Percentiles rank a stretch among this genome's conserved stretches.
These are phyloP conservation scores for Saposhnikovia divaricata DNA, from an alignment of 129 eudicot genomes.

Conservation along the genomic window DNA sequence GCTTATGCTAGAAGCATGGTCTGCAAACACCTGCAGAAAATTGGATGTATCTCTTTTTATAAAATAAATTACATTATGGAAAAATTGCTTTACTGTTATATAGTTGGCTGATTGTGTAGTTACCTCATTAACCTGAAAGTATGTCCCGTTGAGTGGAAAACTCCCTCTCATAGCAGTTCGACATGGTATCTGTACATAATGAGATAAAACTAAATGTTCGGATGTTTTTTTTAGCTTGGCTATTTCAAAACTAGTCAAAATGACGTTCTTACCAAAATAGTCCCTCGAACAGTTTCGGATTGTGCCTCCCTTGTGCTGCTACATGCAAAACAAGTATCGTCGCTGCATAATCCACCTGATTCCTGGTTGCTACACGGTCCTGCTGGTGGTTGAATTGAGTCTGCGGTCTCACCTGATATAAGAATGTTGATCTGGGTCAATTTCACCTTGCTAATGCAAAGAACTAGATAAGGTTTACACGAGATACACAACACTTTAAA, in stretches of 20 bases:
- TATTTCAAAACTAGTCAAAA: background rate
- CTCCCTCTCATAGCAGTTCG: constrained; percentile 94
- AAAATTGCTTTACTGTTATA: background rate
- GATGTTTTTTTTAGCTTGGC: background rate
- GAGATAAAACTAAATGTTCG: background rate
- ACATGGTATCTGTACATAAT: constrained; percentile 64
- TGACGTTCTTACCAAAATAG: constrained; percentile 56
- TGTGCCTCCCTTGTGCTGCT: constrained; percentile 60
- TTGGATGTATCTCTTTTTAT: background rate
- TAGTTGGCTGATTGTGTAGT: constrained; percentile 7
- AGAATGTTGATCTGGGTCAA: background rate
- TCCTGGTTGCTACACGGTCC: constrained; percentile 62
- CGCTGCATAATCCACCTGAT: constrained; percentile 48
- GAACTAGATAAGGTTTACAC: background rate
- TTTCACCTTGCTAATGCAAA: constrained; percentile 10
- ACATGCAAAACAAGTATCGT: constrained; percentile 68
- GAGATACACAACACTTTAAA: background rate
- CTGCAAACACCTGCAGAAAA: constrained; percentile 74
- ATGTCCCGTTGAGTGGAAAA: constrained; percentile 92
- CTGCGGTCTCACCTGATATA: constrained; percentile 69
- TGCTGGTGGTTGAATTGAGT: constrained; percentile 60
- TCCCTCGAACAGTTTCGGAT: constrained; percentile 72
- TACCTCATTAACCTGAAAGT: constrained; percentile 97
- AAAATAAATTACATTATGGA: background rate
- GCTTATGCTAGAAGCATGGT: constrained; percentile 71